phyloP scores from a whole-genome alignment of 1,284 basidiomycete species.

The Sanguinoderma infundibulare region DNA sequence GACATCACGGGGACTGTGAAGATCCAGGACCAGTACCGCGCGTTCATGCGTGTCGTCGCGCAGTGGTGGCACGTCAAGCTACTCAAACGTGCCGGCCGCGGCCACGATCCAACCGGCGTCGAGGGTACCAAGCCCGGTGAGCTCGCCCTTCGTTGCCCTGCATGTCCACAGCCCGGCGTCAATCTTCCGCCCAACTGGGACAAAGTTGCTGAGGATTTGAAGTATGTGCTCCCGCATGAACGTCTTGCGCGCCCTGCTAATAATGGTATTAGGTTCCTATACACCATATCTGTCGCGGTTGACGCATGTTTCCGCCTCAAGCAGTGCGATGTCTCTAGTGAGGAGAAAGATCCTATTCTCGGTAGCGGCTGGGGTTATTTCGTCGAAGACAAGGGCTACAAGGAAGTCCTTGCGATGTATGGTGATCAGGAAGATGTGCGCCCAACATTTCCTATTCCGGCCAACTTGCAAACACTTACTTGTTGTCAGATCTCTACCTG shows the following conservation, averaged over 20 bases:
- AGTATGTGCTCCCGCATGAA: neutral
- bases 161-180: conserved; percentile 33
- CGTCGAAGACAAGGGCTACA: conserved; percentile 29
- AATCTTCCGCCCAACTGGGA: conserved; percentile 37
- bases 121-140: conserved; percentile 22
- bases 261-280: conserved; percentile 26
- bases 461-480: too few relatives aligned
- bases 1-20: conserved; percentile 19
- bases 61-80: conserved; percentile 27
- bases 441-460: too few relatives aligned
- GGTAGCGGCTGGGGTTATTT: conserved; percentile 34
- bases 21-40: conserved; percentile 18
- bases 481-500: conserved; percentile 29
- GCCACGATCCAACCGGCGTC: conserved; percentile 23
- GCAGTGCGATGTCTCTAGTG: conserved; percentile 21
- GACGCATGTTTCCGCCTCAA: conserved; percentile 39
- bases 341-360: conserved; percentile 29
- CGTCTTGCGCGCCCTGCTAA: neutral
- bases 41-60: conserved; percentile 23
- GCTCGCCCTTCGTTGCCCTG: conserved; percentile 32
- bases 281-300: conserved; percentile 26
- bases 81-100: conserved; percentile 27
- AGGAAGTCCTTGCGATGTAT: conserved; percentile 16
- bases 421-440: conserved; percentile 25
- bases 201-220: neutral